Evolutionary conservation across 2,329 filamentous ascomycete species (phyloP).

Genomic region (Cladosporium phlei): DNA sequence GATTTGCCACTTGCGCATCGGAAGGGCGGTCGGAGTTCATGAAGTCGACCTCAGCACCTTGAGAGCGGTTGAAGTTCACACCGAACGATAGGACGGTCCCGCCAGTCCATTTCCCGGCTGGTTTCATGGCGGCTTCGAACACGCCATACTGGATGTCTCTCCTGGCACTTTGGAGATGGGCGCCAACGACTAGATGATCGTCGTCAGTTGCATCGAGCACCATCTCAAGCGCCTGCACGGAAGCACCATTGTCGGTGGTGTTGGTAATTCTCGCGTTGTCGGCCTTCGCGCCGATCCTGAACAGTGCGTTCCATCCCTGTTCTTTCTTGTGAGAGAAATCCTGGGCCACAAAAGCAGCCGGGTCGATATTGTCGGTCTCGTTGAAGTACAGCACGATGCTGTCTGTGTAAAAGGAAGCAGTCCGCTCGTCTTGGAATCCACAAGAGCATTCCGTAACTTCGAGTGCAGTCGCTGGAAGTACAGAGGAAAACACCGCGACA

Average conservation of each 20-base stretch:
- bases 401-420: constrained; percentile 39
- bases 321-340: constrained; percentile 40
- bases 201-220: constrained; percentile 14
- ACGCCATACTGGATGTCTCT: constrained; percentile 45
- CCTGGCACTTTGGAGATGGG: constrained; percentile 35
- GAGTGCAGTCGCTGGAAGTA: not conserved
- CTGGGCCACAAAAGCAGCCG: constrained; percentile 31
- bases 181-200: constrained; percentile 39
- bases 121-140: constrained; percentile 38
- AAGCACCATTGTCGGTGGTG: constrained; percentile 1
- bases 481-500: not conserved
- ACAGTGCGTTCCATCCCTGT: constrained; percentile 42
- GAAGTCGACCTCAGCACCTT: constrained; percentile 38
- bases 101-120: constrained; percentile 12
- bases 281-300: constrained; percentile 36
- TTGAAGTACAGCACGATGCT: constrained; percentile 48
- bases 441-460: constrained; percentile 34
- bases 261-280: constrained; percentile 31
- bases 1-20: constrained; percentile 36
- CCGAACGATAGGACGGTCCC: constrained; percentile 42
- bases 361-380: constrained; percentile 34
- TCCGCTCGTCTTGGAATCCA: constrained; percentile 38
- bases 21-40: constrained; percentile 39
- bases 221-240: constrained; percentile 13
- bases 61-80: constrained; percentile 39